These are phyloP conservation scores for Pseudogymnoascus sp. DNA, from an alignment of 2,329 filamentous ascomycete genomes.

Conservation along the genomic window DNA sequence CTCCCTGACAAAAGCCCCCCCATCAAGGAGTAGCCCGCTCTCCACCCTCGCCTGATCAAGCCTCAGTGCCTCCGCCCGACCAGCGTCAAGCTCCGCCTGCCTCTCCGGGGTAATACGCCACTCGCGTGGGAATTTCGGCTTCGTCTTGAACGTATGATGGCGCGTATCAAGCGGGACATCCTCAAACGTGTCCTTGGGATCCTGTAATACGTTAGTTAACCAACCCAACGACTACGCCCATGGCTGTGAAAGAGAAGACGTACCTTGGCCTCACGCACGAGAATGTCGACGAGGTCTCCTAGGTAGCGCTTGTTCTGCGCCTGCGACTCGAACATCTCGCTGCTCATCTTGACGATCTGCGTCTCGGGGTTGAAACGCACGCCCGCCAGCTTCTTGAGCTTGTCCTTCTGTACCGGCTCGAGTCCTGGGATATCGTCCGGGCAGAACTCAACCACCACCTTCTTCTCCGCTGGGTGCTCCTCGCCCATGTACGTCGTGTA, in stretches of 20 bases:
- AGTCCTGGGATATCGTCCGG: conserved; percentile 64
- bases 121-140: conserved; percentile 66
- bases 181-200: conserved; percentile 71
- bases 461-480: conserved; percentile 79
- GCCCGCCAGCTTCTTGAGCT: conserved; percentile 82
- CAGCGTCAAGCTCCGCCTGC: conserved; percentile 54
- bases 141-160: conserved; percentile 65
- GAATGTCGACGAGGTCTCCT: conserved; percentile 63
- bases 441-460: conserved; percentile 88
- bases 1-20: conserved; percentile 41
- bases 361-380: conserved; percentile 79
- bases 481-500: conserved; percentile 97
- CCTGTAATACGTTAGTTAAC: conserved; percentile 34
- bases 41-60: conserved; percentile 49
- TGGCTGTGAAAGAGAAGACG: conserved; percentile 15
- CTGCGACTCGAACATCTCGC: conserved; percentile 79
- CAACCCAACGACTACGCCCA: neutral
- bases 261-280: conserved; percentile 69
- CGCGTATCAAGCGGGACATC: conserved; percentile 86
- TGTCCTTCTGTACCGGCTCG: conserved; percentile 59
- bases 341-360: conserved; percentile 79
- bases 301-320: conserved; percentile 97
- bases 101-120: conserved; percentile 75
- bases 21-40: conserved; percentile 52
- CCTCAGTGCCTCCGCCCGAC: conserved; percentile 44